These are phyloP conservation scores for Carallia brachiata DNA, from an alignment of 345 rosid genomes.

Conservation along the genomic window DNA sequence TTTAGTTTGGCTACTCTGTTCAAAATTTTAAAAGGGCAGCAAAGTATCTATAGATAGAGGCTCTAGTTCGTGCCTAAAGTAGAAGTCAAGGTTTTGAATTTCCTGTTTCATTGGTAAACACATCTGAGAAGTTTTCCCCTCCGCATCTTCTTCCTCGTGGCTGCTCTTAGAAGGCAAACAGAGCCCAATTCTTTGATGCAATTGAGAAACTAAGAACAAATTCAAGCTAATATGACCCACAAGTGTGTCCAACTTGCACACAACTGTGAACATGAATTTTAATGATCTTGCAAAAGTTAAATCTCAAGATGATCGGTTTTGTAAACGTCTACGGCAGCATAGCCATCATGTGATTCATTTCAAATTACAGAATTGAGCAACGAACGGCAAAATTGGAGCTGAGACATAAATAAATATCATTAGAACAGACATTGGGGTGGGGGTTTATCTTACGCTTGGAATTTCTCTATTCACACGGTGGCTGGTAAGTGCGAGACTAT, in stretches of 20 bases:
- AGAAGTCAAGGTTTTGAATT: not conserved
- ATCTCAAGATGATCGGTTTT: not conserved
- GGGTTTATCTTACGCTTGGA: too few relatives aligned
- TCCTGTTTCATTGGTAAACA: not conserved
- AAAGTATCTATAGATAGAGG: too few relatives aligned
- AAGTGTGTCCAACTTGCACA: not conserved
- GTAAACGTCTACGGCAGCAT: not conserved
- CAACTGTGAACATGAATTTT: not conserved
- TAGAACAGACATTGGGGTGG: too few relatives aligned
- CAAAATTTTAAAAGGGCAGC: too few relatives aligned
- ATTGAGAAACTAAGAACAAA: not conserved
- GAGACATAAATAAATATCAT: too few relatives aligned
- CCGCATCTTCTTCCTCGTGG: not conserved
- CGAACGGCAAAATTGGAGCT: not conserved
- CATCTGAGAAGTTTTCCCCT: not conserved
- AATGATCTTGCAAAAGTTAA: too few relatives aligned
- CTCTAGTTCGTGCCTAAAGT: too few relatives aligned
- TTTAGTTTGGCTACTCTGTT: too few relatives aligned
- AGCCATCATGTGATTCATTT: not conserved
- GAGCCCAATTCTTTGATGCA: not conserved
- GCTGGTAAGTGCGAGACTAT: conserved; percentile 26
- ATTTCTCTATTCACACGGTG: conserved; percentile 40
- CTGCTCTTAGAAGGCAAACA: not conserved
- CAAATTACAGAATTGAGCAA: not conserved
- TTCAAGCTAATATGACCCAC: not conserved